Conservation (phyloP, 768 basidiomycete genomes). For the Imleria badia region DNA sequence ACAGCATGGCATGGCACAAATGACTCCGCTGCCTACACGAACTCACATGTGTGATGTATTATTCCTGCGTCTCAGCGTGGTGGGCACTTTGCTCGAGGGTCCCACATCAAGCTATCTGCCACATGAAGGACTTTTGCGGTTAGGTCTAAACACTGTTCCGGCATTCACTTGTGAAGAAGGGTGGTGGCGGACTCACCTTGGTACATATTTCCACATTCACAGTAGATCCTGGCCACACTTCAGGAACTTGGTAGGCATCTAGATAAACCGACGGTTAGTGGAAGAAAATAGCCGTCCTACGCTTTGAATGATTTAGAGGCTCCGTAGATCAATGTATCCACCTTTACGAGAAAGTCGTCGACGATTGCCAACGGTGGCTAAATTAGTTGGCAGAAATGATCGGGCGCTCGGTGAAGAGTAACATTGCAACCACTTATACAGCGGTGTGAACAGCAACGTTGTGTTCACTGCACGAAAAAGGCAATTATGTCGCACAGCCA, state of each 20-base stretch:
- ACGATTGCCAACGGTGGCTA: constrained; percentile 7
- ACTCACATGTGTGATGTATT: constrained; percentile 19
- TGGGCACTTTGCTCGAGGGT: neutral
- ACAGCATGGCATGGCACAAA: constrained; percentile 31
- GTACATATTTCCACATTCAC: neutral
- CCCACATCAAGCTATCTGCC: constrained; percentile 6
- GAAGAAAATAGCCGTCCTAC: neutral
- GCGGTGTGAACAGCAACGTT: too few species aligned
- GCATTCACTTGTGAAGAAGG: neutral
- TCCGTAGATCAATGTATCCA: constrained; percentile 1
- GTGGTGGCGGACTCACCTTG: neutral
- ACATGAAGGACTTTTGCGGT: constrained; percentile 3
- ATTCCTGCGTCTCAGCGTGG: constrained; percentile 4
- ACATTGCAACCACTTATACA: neutral
- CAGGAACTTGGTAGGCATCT: neutral
- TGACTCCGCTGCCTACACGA: constrained; percentile 7
- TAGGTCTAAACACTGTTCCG: neutral
- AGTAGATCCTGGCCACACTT: neutral
- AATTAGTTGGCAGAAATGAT: constrained; percentile 1
- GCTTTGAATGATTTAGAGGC: neutral
- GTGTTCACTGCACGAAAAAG: too few species aligned
- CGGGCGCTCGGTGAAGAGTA: neutral
- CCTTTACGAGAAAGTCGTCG: constrained; percentile 6
- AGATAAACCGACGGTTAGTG: neutral
- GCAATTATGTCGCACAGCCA: too few species aligned